phyloP scores from a whole-genome alignment of 2,329 filamentous ascomycete species.

The Penicillium corylophilum region DNA sequence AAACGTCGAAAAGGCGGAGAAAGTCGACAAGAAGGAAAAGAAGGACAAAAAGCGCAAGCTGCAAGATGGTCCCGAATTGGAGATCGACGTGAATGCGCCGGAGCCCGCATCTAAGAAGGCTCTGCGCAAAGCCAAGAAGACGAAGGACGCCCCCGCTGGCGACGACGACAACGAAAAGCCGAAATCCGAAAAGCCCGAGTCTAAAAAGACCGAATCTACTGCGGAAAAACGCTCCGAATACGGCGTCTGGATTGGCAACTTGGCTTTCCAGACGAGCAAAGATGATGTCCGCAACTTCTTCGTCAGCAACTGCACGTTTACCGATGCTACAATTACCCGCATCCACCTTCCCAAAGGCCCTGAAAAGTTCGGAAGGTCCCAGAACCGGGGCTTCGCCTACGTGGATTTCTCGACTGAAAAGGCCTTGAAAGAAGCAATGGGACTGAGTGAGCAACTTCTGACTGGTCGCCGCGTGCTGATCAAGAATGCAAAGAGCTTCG shows the following conservation, averaged over 20 bases:
- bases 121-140: slow-evolving; percentile 82
- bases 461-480: slow-evolving; percentile 79
- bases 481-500: slow-evolving; percentile 87
- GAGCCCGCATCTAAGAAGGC: slow-evolving; percentile 95
- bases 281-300: slow-evolving; percentile 76
- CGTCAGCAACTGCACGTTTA: slow-evolving; percentile 65
- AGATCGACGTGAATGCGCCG: slow-evolving; percentile 84
- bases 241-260: slow-evolving; percentile 94
- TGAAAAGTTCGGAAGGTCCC: slow-evolving; percentile 53
- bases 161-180: slow-evolving; percentile 39
- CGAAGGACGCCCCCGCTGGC: slow-evolving; percentile 21
- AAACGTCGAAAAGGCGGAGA: slow-evolving; percentile 31
- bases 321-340: slow-evolving; percentile 73
- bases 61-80: slow-evolving; percentile 61
- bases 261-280: slow-evolving; percentile 78
- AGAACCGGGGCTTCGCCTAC: slow-evolving; percentile 95
- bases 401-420: slow-evolving; percentile 77
- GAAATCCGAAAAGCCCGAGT: slow-evolving; percentile 34
- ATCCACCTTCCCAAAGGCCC: slow-evolving; percentile 70
- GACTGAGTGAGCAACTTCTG: slow-evolving; percentile 79
- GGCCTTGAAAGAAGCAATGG: slow-evolving; percentile 73
- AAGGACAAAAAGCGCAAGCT: slow-evolving; percentile 69
- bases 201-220: slow-evolving; percentile 28
- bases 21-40: too few relatives aligned
- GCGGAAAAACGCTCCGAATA: slow-evolving; percentile 65